phyloP scores from a whole-genome alignment of 768 basidiomycete genomes.

The Mrakia blollopis region DNA sequence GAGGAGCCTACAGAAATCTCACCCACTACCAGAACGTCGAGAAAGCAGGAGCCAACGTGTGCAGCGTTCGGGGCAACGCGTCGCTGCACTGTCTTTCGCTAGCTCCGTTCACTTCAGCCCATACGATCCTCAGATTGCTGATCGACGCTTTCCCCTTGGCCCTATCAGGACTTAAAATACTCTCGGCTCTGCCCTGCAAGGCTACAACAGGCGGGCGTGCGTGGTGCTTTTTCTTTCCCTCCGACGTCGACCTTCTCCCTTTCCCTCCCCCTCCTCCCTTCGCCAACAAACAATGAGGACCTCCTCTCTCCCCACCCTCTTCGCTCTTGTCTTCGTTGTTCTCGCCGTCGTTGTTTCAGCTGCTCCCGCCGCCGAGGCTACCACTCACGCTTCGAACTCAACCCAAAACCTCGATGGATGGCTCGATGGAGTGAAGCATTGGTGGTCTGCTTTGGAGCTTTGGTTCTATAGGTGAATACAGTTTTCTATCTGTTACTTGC shows the following conservation, averaged over 20 bases:
- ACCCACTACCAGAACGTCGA: no score
- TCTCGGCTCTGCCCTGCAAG: no score
- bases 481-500: neutral
- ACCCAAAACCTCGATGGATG: neutral
- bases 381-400: neutral
- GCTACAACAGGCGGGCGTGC: no score
- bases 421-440: neutral
- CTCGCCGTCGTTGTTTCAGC: neutral
- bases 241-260: no score
- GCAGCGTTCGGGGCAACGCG: neutral
- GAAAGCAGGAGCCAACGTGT: no score
- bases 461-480: conserved; percentile 2
- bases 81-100: neutral
- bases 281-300: neutral
- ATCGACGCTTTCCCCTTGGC: neutral
- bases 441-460: conserved; percentile 15
- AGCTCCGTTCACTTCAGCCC: neutral
- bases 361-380: neutral
- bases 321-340: neutral
- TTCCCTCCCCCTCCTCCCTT: neutral
- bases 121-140: neutral
- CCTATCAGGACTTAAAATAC: no score
- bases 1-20: no score
- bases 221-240: neutral
- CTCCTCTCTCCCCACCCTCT: neutral